A percentile compares a stretch with the other conserved stretches of the same genome.
Conservation (phyloP, 371 early-diverging fungal species). For the Mucor irregularis region DNA sequence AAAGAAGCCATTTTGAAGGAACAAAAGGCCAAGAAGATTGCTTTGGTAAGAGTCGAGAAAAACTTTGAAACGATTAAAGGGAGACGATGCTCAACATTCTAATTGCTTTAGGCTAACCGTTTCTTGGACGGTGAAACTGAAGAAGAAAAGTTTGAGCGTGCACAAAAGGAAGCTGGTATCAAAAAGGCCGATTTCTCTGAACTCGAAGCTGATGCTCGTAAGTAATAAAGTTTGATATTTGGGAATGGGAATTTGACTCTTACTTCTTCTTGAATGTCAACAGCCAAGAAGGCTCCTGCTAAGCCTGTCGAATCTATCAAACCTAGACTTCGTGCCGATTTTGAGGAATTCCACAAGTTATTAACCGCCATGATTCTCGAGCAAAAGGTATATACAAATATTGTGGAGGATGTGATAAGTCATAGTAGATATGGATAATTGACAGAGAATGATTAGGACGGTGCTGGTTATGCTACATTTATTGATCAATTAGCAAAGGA, state of each 20-base stretch:
- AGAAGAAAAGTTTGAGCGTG: constrained; percentile 65
- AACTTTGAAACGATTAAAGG: no score
- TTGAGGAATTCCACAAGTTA: constrained; percentile 72
- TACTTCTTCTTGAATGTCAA: not conserved
- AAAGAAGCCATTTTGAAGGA: constrained; percentile 38
- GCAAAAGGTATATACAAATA: constrained; percentile 57
- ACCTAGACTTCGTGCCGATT: constrained; percentile 86
- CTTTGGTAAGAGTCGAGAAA: constrained; percentile 34
- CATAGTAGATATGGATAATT: not conserved
- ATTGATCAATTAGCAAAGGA: constrained; percentile 81
- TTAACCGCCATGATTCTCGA: constrained; percentile 70
- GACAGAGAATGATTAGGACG: constrained; percentile 22
- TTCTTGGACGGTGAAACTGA: constrained; percentile 60
- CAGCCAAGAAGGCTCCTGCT: constrained; percentile 26
- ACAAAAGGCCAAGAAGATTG: constrained; percentile 45
- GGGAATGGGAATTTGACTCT: constrained; percentile 10
- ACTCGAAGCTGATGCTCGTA: constrained; percentile 12
- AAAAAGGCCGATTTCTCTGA: constrained; percentile 63
- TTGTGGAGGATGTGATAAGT: not conserved
- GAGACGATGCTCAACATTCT: no score
- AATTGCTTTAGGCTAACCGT: constrained; percentile 27
- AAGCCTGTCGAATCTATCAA: constrained; percentile 66
- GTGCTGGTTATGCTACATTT: constrained; percentile 60
- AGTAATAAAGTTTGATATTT: constrained; percentile 2
- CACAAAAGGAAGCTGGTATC: constrained; percentile 55